phyloP scores from a whole-genome alignment of 306 rosid species.

The Pyrus pyrifolia region DNA sequence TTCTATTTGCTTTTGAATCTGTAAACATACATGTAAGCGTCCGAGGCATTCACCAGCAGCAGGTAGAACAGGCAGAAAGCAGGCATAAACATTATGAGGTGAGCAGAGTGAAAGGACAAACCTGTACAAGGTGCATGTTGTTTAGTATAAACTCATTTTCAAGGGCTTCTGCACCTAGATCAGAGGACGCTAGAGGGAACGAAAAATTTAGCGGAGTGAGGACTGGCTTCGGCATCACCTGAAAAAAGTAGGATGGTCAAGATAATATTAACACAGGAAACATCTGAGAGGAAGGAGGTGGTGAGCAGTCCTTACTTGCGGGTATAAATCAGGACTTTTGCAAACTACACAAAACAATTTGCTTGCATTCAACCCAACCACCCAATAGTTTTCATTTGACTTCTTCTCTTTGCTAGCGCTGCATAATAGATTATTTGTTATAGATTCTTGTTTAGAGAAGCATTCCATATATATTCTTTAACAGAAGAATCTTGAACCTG shows the following conservation, averaged over 20 bases:
- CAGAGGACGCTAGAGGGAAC: constrained; percentile 88
- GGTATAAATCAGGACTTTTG: constrained; percentile 63
- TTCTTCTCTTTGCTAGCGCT: constrained; percentile 71
- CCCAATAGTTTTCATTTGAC: constrained; percentile 79
- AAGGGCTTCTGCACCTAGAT: constrained; percentile 79
- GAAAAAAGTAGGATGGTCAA: constrained; percentile 24
- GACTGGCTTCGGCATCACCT: constrained; percentile 88
- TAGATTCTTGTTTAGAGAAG: not conserved
- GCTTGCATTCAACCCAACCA: constrained; percentile 72
- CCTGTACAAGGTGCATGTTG: constrained; percentile 69
- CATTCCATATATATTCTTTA: not conserved
- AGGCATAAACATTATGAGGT: constrained; percentile 5
- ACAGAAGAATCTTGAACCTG: constrained; percentile 49
- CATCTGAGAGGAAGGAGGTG: constrained; percentile 1
- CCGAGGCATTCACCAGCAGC: constrained; percentile 10
- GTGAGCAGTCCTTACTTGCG: constrained; percentile 48
- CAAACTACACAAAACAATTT: constrained; percentile 74
- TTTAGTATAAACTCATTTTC: constrained; percentile 82
- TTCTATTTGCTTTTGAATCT: constrained; percentile 74
- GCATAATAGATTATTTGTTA: constrained; percentile 25
- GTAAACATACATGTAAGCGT: constrained; percentile 13
- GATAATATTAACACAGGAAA: constrained; percentile 6
- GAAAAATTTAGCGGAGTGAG: constrained; percentile 64
- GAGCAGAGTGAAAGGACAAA: constrained; percentile 23
- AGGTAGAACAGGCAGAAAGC: not conserved